Conservation (phyloP, 2,329 filamentous ascomycete species). For the Trichophyton rubrum region DNA sequence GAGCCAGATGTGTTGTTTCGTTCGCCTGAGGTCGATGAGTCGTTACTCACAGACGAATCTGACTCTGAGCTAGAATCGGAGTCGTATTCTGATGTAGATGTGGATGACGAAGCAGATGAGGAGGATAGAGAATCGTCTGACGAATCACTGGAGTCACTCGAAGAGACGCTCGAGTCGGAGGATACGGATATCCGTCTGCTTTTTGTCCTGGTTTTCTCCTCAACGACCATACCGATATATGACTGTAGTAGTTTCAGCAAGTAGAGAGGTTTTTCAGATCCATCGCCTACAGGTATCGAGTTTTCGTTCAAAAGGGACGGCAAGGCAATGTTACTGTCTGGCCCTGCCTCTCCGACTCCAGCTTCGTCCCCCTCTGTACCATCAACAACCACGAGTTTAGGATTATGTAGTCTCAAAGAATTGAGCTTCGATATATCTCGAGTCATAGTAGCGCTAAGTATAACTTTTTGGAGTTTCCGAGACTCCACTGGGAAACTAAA, state of each 20-base stretch:
- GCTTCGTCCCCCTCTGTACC: constrained; percentile 28
- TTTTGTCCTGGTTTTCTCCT: background rate
- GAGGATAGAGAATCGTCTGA: constrained; percentile 24
- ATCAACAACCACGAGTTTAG: constrained; percentile 65
- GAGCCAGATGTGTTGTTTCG: constrained; percentile 23
- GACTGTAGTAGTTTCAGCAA: constrained; percentile 60
- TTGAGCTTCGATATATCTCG: constrained; percentile 69
- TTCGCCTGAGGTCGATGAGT: constrained; percentile 18
- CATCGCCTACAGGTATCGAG: constrained; percentile 56
- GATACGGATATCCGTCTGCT: background rate
- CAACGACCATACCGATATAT: constrained; percentile 19
- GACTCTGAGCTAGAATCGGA: constrained; percentile 22
- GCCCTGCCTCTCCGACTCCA: constrained; percentile 4
- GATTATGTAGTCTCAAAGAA: constrained; percentile 58
- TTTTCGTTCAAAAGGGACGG: constrained; percentile 53
- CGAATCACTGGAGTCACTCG: constrained; percentile 20
- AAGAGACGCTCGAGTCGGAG: constrained; percentile 9
- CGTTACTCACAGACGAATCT: constrained; percentile 4
- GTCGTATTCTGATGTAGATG: constrained; percentile 16
- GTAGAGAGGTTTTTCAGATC: constrained; percentile 66
- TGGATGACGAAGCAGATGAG: constrained; percentile 9
- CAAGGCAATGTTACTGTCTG: constrained; percentile 27
- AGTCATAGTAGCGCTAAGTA: constrained; percentile 88
- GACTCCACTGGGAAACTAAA: constrained; percentile 29
- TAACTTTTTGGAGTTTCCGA: constrained; percentile 56